phyloP scores from a whole-genome alignment of 805 yeast genomes.

The Hyphopichia homilentoma region DNA sequence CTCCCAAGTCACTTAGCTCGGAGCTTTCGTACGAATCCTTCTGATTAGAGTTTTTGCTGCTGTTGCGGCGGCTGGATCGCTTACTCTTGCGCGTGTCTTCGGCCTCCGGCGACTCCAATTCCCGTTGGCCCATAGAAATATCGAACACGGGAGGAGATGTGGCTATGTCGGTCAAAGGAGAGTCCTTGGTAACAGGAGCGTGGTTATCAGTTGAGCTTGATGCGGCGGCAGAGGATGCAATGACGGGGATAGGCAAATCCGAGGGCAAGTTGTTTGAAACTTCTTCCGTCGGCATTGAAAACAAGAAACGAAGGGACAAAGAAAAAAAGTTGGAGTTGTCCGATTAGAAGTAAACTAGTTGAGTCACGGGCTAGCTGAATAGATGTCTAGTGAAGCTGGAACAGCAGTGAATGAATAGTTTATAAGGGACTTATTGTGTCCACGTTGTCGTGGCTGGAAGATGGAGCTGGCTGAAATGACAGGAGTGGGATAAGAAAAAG shows the following conservation, averaged over 20 bases:
- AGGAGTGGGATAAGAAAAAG: too few species aligned
- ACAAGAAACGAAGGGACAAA: too few species aligned
- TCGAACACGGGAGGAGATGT: conserved; percentile 37
- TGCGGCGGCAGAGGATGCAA: not conserved
- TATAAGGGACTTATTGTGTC: too few species aligned
- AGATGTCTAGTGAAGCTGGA: too few species aligned
- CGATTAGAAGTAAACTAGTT: too few species aligned
- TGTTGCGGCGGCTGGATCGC: not conserved
- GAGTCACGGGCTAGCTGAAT: too few species aligned
- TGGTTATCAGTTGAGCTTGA: not conserved
- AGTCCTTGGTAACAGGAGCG: conserved; percentile 23
- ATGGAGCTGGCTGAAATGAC: too few species aligned
- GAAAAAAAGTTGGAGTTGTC: too few species aligned
- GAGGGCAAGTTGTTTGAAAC: not conserved
- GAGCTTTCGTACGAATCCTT: conserved; percentile 36
- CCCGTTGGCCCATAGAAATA: conserved; percentile 11
- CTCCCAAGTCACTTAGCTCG: conserved; percentile 51
- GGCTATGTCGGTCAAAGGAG: conserved; percentile 39
- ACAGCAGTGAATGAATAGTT: too few species aligned
- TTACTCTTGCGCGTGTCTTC: not conserved
- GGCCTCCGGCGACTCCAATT: conserved; percentile 2
- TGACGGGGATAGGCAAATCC: not conserved
- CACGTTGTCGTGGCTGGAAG: too few species aligned
- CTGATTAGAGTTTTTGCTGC: not conserved
- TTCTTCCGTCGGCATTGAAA: conserved; percentile 4